A percentile compares a stretch with the other conserved stretches of the same genome.
phyloP scores from a whole-genome alignment of 768 basidiomycete species.

The Fistulinella prunicolor region DNA sequence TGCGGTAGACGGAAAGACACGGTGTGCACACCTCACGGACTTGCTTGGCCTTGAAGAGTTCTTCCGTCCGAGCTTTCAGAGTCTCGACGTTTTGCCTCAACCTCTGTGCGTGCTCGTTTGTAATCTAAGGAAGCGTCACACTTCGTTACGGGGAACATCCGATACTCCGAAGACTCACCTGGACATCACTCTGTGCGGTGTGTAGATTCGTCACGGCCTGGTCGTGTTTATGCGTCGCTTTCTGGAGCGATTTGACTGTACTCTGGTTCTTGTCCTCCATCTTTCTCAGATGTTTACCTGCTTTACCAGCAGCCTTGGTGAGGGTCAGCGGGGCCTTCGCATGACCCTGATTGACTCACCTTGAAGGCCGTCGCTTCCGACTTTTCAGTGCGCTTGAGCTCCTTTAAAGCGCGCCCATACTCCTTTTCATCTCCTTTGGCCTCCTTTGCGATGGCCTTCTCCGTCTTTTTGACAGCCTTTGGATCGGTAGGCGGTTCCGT shows the following conservation, averaged over 20 bases:
- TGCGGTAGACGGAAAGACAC: background rate
- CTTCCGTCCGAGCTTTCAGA: constrained; percentile 21
- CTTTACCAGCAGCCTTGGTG: constrained; percentile 43
- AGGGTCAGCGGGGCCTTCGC: background rate
- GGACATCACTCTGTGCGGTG: constrained; percentile 42
- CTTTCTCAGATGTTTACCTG: constrained; percentile 46
- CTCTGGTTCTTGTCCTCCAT: constrained; percentile 50
- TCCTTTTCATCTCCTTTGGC: constrained; percentile 49
- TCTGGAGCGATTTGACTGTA: constrained; percentile 47
- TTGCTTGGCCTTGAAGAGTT: constrained; percentile 19
- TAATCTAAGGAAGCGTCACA: constrained; percentile 14
- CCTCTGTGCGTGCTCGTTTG: constrained; percentile 22
- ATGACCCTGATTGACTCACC: constrained; percentile 28
- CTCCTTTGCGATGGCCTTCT: constrained; percentile 47
- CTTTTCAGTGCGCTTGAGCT: constrained; percentile 54
- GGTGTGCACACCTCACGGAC: constrained; percentile 19
- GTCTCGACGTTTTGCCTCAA: constrained; percentile 16
- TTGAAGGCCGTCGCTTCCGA: constrained; percentile 49
- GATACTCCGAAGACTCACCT: constrained; percentile 31
- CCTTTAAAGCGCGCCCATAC: constrained; percentile 53
- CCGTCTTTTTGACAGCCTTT: constrained; percentile 37
- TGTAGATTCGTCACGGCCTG: constrained; percentile 41
- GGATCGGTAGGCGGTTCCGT: constrained; percentile 16
- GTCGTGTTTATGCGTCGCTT: constrained; percentile 53
- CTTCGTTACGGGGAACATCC: background rate